Evolutionary conservation across 2,329 filamentous ascomycete species (phyloP), one percentile per base, ranked within the genome.

Genomic region (Albifimbria verrucaria): DNA sequence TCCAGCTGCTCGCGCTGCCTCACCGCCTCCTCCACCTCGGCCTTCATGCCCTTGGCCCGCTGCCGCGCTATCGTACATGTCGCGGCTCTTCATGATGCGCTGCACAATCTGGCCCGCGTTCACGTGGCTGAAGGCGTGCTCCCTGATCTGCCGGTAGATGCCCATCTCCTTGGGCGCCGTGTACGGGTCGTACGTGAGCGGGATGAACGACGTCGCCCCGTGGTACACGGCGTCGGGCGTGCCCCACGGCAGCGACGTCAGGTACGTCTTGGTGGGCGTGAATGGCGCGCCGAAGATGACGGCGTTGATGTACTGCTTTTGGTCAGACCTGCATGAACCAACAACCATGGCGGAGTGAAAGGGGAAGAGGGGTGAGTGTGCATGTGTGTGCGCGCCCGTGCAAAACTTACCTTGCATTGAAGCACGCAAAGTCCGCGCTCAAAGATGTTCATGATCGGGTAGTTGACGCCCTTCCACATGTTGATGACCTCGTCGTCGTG

Each of bases 391-490:
- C n/a, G n/a, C n/a, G n/a, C n/a, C n/a, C n/a, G n/a, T n/a, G n/a
- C n/a, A n/a, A 7, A 21, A 70, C 82, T 64, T 77, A 93, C 90
- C 71, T 88, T 88, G 78, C 94, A 99, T 67, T 99, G 94, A 57
- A 97, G 77, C 25, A 97, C 93, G 68, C 94, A 99, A 21, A 99
- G 84, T 2, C 92, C 92, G 42, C 94, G 88, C 77, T 99, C 94
- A 65, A 93, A 96, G 53, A 96, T 92, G 76, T 97, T 99, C 94
- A 99, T 99, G 74, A 99, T 97, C 23, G 94, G 94, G 68, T 97
- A 99, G 75, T 99, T 99, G 63, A 97, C 81, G 32, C 94, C 93
- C 74, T 97, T 97, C 89, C 92, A 95, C 64, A 88, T 79, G 72
- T 99, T 99, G 71, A 99, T 96, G 55, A 96, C 92, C 58, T 88